Conservation (phyloP, 805 yeast genomes). For the Myxozyma melibiosi region DNA sequence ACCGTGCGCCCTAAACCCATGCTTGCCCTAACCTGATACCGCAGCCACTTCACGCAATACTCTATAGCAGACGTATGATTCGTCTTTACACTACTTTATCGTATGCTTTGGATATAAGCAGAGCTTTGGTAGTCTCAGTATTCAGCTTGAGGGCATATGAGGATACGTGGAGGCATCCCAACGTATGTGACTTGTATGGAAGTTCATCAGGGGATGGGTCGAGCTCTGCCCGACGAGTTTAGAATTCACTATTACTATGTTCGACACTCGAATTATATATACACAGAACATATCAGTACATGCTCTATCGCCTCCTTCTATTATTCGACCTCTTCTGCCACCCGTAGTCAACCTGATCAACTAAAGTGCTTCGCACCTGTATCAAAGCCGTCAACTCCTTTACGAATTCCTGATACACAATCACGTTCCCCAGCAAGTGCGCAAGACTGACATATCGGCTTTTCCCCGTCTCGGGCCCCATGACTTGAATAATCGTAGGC, state of each 20-base stretch:
- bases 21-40: conserved; percentile 8
- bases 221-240: too few species aligned
- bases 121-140: background rate
- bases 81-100: too few species aligned
- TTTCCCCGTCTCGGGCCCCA: conserved; percentile 15
- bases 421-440: conserved; percentile 36
- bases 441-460: conserved; percentile 33
- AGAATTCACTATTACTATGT: too few species aligned
- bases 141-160: too few species aligned
- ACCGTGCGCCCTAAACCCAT: conserved; percentile 7
- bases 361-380: conserved; percentile 33
- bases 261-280: too few species aligned
- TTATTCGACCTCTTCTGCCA: conserved; percentile 14
- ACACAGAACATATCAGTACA: background rate
- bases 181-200: too few species aligned
- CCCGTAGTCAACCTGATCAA: conserved; percentile 23
- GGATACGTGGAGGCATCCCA: too few species aligned
- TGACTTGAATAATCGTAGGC: conserved; percentile 27
- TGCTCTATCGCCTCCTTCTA: background rate
- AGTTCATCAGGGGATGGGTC: too few species aligned
- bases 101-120: background rate
- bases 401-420: conserved; percentile 37
- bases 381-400: conserved; percentile 39
- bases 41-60: too few species aligned
- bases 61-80: too few species aligned